Conservation (phyloP, 1,284 basidiomycete species). For the Apiotrichum gracile region DNA sequence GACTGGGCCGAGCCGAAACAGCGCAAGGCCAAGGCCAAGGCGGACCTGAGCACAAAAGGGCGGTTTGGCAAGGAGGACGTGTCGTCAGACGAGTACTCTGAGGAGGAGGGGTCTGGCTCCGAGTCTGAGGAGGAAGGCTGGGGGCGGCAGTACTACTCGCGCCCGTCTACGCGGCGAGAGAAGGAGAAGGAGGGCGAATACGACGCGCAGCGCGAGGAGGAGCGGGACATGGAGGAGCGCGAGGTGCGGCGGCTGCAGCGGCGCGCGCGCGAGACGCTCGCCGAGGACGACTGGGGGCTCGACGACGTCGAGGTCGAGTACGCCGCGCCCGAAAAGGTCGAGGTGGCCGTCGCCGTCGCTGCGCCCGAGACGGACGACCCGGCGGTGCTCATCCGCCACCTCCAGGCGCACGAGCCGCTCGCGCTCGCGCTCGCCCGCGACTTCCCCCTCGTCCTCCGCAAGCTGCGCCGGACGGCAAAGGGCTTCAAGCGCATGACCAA, state of each 20-base stretch:
- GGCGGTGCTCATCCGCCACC: constrained; percentile 60
- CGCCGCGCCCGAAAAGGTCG: constrained; percentile 7
- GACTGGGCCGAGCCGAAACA: constrained; percentile 37
- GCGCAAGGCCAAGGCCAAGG: constrained; percentile 47
- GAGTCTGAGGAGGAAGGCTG: constrained; percentile 59
- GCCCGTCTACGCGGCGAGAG: constrained; percentile 37
- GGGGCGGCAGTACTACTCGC: constrained; percentile 78
- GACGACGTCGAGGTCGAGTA: constrained; percentile 56
- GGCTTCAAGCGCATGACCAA: constrained; percentile 41
- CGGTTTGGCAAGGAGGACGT: constrained; percentile 45
- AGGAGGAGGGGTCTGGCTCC: constrained; percentile 42
- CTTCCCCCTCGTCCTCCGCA: constrained; percentile 49
- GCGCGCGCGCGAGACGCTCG: constrained; percentile 66
- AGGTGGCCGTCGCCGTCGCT: constrained; percentile 11
- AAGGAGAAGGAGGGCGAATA: constrained; percentile 16
- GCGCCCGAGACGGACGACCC: constrained; percentile 28
- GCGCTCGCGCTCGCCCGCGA: constrained; percentile 54
- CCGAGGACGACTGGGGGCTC: constrained; percentile 75
- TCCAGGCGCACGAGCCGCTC: constrained; percentile 76
- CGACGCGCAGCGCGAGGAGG: constrained; percentile 51
- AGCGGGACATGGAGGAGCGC: constrained; percentile 18
- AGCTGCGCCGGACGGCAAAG: constrained; percentile 41
- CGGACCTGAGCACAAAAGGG: constrained; percentile 37
- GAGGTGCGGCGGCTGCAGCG: constrained; percentile 63
- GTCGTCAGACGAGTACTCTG: constrained; percentile 54